Conservation (phyloP, 139 green algal genomes). For the Closterium sp. region DNA sequence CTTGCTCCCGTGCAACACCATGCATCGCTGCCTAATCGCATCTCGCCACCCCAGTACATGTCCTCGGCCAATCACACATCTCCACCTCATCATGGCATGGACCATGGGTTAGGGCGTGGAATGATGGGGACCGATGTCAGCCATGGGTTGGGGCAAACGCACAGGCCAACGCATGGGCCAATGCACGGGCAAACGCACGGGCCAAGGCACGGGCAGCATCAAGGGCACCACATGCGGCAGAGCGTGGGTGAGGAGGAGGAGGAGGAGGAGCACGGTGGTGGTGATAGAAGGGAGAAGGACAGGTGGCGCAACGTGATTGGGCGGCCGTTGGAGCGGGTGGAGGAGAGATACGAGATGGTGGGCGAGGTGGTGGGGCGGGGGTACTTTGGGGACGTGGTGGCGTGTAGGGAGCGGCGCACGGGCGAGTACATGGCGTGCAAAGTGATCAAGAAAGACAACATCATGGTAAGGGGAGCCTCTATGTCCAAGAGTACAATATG, state of each 20-base stretch:
- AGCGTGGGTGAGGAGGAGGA: not conserved
- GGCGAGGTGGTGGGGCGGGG: not conserved
- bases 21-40: not conserved
- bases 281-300: not conserved
- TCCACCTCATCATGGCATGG: not conserved
- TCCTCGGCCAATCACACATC: too few relatives aligned
- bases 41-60: not conserved
- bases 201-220: not conserved
- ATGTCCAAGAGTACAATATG: too few relatives aligned
- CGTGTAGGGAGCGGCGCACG: not conserved
- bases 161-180: not conserved
- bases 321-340: constrained; percentile 3
- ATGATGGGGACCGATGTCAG: too few relatives aligned
- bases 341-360: constrained; percentile 4
- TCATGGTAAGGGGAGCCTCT: constrained; percentile 1
- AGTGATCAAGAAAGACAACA: not conserved
- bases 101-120: not conserved
- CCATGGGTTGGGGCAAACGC: too few relatives aligned
- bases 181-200: not conserved
- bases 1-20: not conserved
- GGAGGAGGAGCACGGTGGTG: not conserved
- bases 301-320: constrained; percentile 2
- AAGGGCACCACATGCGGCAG: not conserved
- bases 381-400: constrained; percentile 2
- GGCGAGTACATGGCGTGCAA: constrained; percentile 6